Evolutionary conservation across 495 filamentous ascomycete genomes (phyloP).

Genomic region (Aspergillus homomorphus): DNA sequence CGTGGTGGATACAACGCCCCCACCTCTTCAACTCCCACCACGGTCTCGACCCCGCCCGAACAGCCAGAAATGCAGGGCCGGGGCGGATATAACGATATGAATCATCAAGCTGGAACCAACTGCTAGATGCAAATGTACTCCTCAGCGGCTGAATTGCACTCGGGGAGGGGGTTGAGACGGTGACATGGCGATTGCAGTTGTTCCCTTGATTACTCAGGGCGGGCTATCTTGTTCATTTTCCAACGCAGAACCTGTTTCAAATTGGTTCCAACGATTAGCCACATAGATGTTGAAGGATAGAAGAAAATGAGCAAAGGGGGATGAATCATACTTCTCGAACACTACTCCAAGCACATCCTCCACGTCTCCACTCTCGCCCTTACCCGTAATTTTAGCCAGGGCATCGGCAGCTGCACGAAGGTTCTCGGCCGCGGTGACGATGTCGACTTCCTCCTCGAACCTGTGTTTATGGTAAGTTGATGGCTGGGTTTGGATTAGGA

Average conservation of each 20-base stretch:
- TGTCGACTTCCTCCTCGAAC: slow-evolving; percentile 56
- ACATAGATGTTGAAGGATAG: not conserved
- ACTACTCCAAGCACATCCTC: slow-evolving; percentile 96
- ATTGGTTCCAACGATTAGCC: slow-evolving; percentile 21
- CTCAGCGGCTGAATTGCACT: not conserved
- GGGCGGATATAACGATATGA: slow-evolving; percentile 52
- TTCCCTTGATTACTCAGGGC: not conserved
- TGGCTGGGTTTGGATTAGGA: slow-evolving; percentile 46
- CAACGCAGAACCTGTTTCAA: slow-evolving; percentile 61
- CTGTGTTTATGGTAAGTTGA: slow-evolving; percentile 31
- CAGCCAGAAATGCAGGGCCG: slow-evolving; percentile 39
- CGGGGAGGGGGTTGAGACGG: too few species aligned
- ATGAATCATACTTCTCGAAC: slow-evolving; percentile 78
- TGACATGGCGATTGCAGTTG: not conserved
- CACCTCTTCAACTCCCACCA: slow-evolving; percentile 3
- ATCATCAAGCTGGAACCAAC: slow-evolving; percentile 28
- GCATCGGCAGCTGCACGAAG: slow-evolving; percentile 76
- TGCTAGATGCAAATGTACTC: slow-evolving; percentile 21
- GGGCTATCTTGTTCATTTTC: slow-evolving; percentile 47
- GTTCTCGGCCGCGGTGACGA: slow-evolving; percentile 93
- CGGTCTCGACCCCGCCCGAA: not conserved
- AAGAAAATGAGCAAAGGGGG: slow-evolving; percentile 7
- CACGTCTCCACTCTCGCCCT: slow-evolving; percentile 83
- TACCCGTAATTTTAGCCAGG: slow-evolving; percentile 82
- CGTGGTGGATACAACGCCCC: slow-evolving; percentile 29